These are phyloP conservation scores for Cercospora janseana DNA, from an alignment of 2,329 filamentous ascomycete species.

Conservation along the genomic window DNA sequence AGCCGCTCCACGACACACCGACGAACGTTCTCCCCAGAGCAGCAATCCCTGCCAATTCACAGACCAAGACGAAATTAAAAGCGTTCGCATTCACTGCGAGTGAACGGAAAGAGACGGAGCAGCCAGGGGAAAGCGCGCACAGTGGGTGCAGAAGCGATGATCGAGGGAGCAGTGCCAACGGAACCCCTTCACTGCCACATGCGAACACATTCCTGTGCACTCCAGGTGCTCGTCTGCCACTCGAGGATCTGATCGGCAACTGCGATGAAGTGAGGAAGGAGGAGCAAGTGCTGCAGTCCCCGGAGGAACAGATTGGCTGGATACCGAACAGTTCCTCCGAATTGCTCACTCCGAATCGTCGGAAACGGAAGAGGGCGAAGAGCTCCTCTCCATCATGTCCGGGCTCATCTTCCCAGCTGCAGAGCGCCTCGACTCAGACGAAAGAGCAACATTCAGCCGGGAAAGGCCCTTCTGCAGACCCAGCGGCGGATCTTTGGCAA, in stretches of 20 bases:
- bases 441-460: conserved; percentile 23
- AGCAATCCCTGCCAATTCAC: conserved; percentile 51
- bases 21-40: conserved; percentile 37
- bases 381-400: conserved; percentile 48
- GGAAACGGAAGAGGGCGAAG: conserved; percentile 46
- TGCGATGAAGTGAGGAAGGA: conserved; percentile 54
- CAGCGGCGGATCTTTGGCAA: conserved; percentile 49
- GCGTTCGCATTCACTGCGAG: conserved; percentile 50
- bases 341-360: conserved; percentile 42
- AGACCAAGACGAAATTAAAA: conserved; percentile 56
- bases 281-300: conserved; percentile 51
- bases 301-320: conserved; percentile 62
- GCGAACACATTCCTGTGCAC: conserved; percentile 53
- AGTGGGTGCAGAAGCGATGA: background rate
- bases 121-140: conserved; percentile 39
- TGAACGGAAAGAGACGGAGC: conserved; percentile 35
- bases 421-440: conserved; percentile 35
- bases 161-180: conserved; percentile 10
- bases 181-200: conserved; percentile 31
- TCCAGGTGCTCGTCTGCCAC: conserved; percentile 57
- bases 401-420: conserved; percentile 39
- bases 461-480: conserved; percentile 48
- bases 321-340: conserved; percentile 48
- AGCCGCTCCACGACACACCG: conserved; percentile 26
- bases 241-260: conserved; percentile 62